These are phyloP conservation scores for Edhazardia aedis DNA, from an alignment of 371 early-diverging fungal genomes.

Conservation along the genomic window DNA sequence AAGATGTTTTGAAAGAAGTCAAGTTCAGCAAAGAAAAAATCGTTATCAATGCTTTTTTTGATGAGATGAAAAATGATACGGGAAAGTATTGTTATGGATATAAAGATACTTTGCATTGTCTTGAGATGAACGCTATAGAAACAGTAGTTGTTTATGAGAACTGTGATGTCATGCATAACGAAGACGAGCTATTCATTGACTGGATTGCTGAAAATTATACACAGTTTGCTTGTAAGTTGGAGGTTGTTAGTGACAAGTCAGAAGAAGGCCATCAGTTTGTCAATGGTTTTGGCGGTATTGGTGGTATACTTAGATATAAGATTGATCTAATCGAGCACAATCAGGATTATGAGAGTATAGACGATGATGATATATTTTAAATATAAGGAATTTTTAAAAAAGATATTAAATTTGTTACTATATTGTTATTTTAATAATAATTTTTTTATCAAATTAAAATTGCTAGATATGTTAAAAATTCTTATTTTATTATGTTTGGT, in stretches of 20 bases:
- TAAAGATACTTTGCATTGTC: slow-evolving; percentile 76
- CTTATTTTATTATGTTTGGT: too few relatives aligned
- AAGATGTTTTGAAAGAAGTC: slow-evolving; percentile 73
- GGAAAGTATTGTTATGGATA: slow-evolving; percentile 87
- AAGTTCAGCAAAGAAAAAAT: slow-evolving; percentile 95
- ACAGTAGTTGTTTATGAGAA: slow-evolving; percentile 87
- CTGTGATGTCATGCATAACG: slow-evolving; percentile 57
- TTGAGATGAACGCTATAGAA: slow-evolving; percentile 84
- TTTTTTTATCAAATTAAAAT: too few relatives aligned
- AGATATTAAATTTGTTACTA: too few relatives aligned
- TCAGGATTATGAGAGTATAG: background rate
- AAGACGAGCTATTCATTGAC: slow-evolving; percentile 63
- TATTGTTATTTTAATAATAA: too few relatives aligned
- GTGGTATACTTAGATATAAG: slow-evolving; percentile 86
- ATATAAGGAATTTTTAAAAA: too few relatives aligned
- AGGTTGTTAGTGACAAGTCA: slow-evolving; percentile 83
- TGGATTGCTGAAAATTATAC: slow-evolving; percentile 95
- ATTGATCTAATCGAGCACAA: slow-evolving; percentile 48
- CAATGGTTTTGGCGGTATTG: slow-evolving; percentile 96
- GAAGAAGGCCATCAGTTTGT: slow-evolving; percentile 95
- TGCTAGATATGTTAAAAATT: too few relatives aligned
- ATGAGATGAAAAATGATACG: slow-evolving; percentile 76
- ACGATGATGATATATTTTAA: background rate
- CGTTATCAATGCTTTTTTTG: slow-evolving; percentile 75
- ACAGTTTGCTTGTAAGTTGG: slow-evolving; percentile 70